These are phyloP conservation scores for Globisporangium okanoganense DNA, from an alignment of 352 stramenopile species.

Conservation along the genomic window DNA sequence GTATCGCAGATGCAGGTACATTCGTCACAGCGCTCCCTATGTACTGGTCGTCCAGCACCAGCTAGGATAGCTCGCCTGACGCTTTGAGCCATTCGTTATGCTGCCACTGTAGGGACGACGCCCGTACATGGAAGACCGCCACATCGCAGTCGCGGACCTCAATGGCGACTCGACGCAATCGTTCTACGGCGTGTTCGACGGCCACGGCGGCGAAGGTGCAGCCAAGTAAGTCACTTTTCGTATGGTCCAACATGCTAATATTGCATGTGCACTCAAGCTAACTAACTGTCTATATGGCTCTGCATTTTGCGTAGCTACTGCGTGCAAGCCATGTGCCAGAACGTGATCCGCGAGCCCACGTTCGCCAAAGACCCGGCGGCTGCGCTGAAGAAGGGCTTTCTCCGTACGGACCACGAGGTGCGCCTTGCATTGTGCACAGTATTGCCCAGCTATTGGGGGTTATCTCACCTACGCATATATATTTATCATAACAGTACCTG, in stretches of 20 bases:
- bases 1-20: slow-evolving; percentile 74
- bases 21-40: background rate
- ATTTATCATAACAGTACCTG: slow-evolving; percentile 49
- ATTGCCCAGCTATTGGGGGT: background rate
- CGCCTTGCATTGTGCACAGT: background rate
- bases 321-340: slow-evolving; percentile 79
- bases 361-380: slow-evolving; percentile 62
- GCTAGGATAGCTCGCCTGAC: background rate
- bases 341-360: slow-evolving; percentile 69
- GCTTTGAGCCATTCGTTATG: background rate
- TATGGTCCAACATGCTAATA: background rate
- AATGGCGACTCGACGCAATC: slow-evolving; percentile 79
- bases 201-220: slow-evolving; percentile 87
- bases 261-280: slow-evolving; percentile 1
- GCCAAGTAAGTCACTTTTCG: slow-evolving; percentile 64
- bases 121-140: slow-evolving; percentile 91
- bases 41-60: background rate
- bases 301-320: slow-evolving; percentile 48
- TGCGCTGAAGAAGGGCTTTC: slow-evolving; percentile 75
- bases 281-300: slow-evolving; percentile 1
- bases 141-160: slow-evolving; percentile 71
- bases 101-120: slow-evolving; percentile 39
- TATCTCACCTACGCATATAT: too few relatives aligned
- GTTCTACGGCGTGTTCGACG: slow-evolving; percentile 94
- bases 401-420: slow-evolving; percentile 79